These are phyloP conservation scores for Colletotrichum tofieldiae DNA, from an alignment of 2,329 filamentous ascomycete species.

Conservation along the genomic window DNA sequence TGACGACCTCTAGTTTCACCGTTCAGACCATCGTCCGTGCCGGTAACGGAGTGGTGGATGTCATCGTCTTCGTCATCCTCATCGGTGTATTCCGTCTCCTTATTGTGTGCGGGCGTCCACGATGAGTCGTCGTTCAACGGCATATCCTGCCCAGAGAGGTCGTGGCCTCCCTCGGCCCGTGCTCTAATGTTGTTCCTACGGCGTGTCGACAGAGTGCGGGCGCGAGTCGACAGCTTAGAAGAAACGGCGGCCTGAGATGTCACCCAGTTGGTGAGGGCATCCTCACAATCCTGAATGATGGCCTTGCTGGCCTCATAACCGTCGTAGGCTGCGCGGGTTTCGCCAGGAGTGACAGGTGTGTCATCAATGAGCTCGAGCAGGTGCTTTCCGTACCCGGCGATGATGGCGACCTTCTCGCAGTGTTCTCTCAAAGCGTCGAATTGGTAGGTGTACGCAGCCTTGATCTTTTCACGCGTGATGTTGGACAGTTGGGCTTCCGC, in stretches of 20 bases:
- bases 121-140: slow-evolving; percentile 85
- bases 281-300: slow-evolving; percentile 99
- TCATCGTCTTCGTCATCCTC: slow-evolving; percentile 77
- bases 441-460: slow-evolving; percentile 97
- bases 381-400: slow-evolving; percentile 98
- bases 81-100: slow-evolving; percentile 71
- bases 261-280: slow-evolving; percentile 97
- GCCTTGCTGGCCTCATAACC: slow-evolving; percentile 98
- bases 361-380: slow-evolving; percentile 97
- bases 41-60: slow-evolving; percentile 65
- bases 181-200: slow-evolving; percentile 80
- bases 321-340: slow-evolving; percentile 96
- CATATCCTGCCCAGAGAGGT: slow-evolving; percentile 86
- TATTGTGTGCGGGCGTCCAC: slow-evolving; percentile 84
- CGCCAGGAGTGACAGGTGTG: slow-evolving; percentile 95
- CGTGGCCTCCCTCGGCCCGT: slow-evolving; percentile 77
- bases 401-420: slow-evolving; percentile 98
- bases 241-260: slow-evolving; percentile 89
- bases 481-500: slow-evolving; percentile 98
- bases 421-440: slow-evolving; percentile 98
- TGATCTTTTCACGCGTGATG: slow-evolving; percentile 99
- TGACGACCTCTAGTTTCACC: slow-evolving; percentile 71
- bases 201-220: slow-evolving; percentile 89
- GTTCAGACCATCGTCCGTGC: slow-evolving; percentile 68
- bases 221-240: slow-evolving; percentile 88